Evolutionary conservation across 1,284 basidiomycete species (phyloP), one percentile per base, ranked within the genome.

Genomic region (Puccinia hordei): DNA sequence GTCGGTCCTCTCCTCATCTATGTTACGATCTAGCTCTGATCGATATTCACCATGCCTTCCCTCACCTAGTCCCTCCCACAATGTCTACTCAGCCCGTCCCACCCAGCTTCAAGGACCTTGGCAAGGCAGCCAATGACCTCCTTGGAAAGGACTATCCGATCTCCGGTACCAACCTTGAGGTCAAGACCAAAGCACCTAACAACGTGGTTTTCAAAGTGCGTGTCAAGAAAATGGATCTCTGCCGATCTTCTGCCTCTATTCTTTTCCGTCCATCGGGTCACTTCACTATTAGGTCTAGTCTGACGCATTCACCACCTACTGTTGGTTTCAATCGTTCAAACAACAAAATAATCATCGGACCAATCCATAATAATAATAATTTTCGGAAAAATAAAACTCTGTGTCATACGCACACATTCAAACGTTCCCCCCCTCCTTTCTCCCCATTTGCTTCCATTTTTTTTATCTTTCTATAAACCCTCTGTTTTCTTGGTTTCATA

Each of bases 51-150:
- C 46, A 49, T 49, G 46, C 46, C 2, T 49, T 24, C 12, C 12
- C 27, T 57, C 6, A 27, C 19, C 53, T 57, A 57, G 53, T 57
- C 30, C 30, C 35, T 63, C 30, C 15, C 13, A 46, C 8, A 33
- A 79, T 79, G 76, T 51, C 72, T n/a, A 53, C 76, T 61, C 76
- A 79, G 61, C 76, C 76, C 38, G 76, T 79, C 27, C 76, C 76
- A 53, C 76, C 76, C 15, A 71, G 66, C 51, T 79, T 79, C 76
- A 79, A 79, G 57, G 76, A 79, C 44, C 76, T 79, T 73, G 96
- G 95, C 88, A 97, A 97, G 91, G 95, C 94, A 84, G 94, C 95
- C 87, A 93, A 91, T 85, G 96, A 99, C 90, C 88, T 98, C 83
- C 89, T 99, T 84, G 89, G 89, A 87, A 95, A 93, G 89, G 97